A percentile compares a stretch with the other conserved stretches of the same genome.
These are phyloP conservation scores for Mortierella polycephala DNA, from an alignment of 371 early-diverging fungal species.

Conservation along the genomic window DNA sequence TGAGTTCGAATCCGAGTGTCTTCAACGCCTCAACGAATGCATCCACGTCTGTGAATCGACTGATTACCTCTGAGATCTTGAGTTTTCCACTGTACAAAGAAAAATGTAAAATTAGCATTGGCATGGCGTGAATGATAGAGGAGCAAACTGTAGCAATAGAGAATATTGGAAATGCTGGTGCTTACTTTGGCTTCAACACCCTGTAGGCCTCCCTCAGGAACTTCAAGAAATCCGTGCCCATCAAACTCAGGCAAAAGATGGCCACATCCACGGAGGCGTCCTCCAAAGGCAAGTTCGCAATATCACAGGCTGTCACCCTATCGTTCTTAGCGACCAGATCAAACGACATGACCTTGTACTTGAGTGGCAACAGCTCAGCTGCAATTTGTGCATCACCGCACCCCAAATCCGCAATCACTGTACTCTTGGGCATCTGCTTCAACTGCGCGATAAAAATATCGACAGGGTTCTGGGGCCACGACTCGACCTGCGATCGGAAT, in stretches of 20 bases:
- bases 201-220: conserved; percentile 93
- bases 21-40: conserved; percentile 80
- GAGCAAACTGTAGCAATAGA: too few relatives aligned
- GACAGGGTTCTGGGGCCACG: conserved; percentile 98
- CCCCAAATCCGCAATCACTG: conserved; percentile 95
- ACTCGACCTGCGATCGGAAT: conserved; percentile 92
- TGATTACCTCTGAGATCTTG: conserved; percentile 94
- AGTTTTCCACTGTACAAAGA: conserved; percentile 77
- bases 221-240: conserved; percentile 96
- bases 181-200: conserved; percentile 85
- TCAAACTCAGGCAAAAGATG: conserved; percentile 95
- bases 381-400: conserved; percentile 98
- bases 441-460: conserved; percentile 86
- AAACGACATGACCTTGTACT: conserved; percentile 88
- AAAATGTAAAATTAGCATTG: neutral
- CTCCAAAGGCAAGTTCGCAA: conserved; percentile 87
- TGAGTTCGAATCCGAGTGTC: conserved; percentile 79
- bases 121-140: too few relatives aligned
- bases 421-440: conserved; percentile 57
- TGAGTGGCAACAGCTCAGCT: conserved; percentile 73
- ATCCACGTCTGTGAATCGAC: conserved; percentile 85
- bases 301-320: conserved; percentile 93
- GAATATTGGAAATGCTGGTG: conserved; percentile 6
- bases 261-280: conserved; percentile 85
- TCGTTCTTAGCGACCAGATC: conserved; percentile 92